These are phyloP conservation scores for Narthecium ossifragum DNA, from an alignment of 106 monocot species.

Conservation along the genomic window DNA sequence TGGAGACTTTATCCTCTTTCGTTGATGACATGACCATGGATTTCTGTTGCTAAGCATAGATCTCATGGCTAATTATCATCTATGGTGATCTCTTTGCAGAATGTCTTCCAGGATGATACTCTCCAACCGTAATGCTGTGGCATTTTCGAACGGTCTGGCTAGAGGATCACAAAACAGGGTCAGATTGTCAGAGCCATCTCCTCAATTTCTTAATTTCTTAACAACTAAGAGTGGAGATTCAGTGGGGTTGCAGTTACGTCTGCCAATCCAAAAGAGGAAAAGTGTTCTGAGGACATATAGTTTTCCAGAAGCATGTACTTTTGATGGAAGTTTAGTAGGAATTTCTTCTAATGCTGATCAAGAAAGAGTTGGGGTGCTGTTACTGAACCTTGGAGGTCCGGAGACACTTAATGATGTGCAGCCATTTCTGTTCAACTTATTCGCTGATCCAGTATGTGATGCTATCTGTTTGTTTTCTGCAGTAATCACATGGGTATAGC, in stretches of 20 bases:
- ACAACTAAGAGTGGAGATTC: no score
- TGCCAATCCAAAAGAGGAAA: background rate
- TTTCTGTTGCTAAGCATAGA: no score
- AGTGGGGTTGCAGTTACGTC: background rate
- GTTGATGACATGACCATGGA: no score
- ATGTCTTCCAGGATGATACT: no score
- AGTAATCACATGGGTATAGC: background rate
- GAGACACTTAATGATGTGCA: constrained; percentile 88
- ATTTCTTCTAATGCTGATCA: constrained; percentile 14
- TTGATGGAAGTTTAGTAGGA: constrained; percentile 14
- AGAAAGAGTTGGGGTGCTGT: constrained; percentile 58
- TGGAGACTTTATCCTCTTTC: no score
- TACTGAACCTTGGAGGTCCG: constrained; percentile 87
- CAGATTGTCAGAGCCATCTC: no score
- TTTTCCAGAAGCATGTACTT: constrained; percentile 17
- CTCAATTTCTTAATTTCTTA: no score
- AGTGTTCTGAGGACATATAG: constrained; percentile 10
- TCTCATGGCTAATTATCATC: no score
- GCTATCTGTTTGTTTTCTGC: background rate
- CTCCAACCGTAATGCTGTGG: no score
- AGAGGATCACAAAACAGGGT: no score
- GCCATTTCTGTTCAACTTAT: constrained; percentile 87
- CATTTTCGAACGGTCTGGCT: no score
- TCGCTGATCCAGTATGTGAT: constrained; percentile 81
- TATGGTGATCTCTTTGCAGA: no score